Conservation (phyloP, 1,139 yeast genomes). For the Sugiyamaella pinicola region DNA sequence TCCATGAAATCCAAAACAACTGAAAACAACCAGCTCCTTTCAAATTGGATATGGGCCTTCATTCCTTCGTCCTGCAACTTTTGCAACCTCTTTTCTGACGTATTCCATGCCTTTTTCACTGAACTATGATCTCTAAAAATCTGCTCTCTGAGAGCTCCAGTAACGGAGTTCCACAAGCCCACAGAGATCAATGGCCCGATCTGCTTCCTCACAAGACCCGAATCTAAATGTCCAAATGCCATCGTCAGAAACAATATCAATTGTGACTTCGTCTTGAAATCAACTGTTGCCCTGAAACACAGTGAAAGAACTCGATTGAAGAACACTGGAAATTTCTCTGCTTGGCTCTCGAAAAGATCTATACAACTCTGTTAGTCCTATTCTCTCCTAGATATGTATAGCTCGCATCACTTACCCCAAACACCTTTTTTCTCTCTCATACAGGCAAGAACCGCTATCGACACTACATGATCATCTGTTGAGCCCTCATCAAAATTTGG, state of each 20-base stretch:
- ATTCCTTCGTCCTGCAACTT: slow-evolving; percentile 25
- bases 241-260: slow-evolving; percentile 36
- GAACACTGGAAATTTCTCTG: slow-evolving; percentile 34
- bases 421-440: slow-evolving; percentile 25
- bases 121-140: slow-evolving; percentile 28
- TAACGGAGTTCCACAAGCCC: slow-evolving; percentile 44
- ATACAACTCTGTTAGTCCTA: slow-evolving; percentile 1
- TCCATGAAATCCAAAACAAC: slow-evolving; percentile 17
- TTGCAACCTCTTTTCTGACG: slow-evolving; percentile 31
- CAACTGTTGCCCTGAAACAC: slow-evolving; percentile 15
- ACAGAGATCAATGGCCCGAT: slow-evolving; percentile 47
- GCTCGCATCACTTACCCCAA: slow-evolving; percentile 25
- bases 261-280: slow-evolving; percentile 21
- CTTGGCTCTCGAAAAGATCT: slow-evolving; percentile 28
- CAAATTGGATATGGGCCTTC: slow-evolving; percentile 15
- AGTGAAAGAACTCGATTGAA: slow-evolving; percentile 37
- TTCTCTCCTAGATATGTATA: not conserved
- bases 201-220: slow-evolving; percentile 34
- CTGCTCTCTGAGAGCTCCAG: slow-evolving; percentile 30
- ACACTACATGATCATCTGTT: slow-evolving; percentile 47
- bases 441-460: slow-evolving; percentile 39
- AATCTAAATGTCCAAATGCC: slow-evolving; percentile 35
- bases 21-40: slow-evolving; percentile 26
- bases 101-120: slow-evolving; percentile 37
- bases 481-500: slow-evolving; percentile 46